Evolutionary conservation across 73 alveolate genomes (phyloP).

Genomic region (Symbiodinium pilosum): DNA sequence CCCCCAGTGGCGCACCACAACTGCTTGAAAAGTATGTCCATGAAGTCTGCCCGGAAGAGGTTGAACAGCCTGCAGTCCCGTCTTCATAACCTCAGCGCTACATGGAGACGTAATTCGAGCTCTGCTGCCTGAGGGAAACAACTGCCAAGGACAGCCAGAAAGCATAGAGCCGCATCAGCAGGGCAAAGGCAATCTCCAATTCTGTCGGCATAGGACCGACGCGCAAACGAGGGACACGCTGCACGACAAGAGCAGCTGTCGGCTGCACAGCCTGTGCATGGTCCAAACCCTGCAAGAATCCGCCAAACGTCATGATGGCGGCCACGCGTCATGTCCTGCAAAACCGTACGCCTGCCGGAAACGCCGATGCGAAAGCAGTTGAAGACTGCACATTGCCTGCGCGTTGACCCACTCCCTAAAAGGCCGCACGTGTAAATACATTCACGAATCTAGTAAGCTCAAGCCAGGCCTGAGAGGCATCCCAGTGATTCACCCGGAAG

Average conservation of each 20-base stretch:
- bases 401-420: no score
- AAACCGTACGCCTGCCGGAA: neutral
- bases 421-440: no score
- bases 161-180: constrained; percentile 11
- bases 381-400: neutral
- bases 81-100: constrained; percentile 12
- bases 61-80: neutral
- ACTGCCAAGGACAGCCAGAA: neutral
- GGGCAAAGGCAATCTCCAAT: constrained; percentile 63
- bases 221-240: constrained; percentile 25
- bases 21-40: constrained; percentile 22
- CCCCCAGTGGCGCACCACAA: neutral
- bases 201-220: constrained; percentile 16
- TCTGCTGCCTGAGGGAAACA: neutral
- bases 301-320: no score
- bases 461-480: neutral
- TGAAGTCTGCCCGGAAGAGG: constrained; percentile 19
- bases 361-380: neutral
- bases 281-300: neutral
- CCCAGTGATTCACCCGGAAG: neutral
- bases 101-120: no score
- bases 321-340: no score
- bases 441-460: no score
- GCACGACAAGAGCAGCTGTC: constrained; percentile 64
- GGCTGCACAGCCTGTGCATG: constrained; percentile 15